Percentiles rank a stretch among this genome's conserved stretches.
These are phyloP conservation scores for Blastocladiella britannica DNA, from an alignment of 192 early-diverging fungal genomes.

Conservation along the genomic window DNA sequence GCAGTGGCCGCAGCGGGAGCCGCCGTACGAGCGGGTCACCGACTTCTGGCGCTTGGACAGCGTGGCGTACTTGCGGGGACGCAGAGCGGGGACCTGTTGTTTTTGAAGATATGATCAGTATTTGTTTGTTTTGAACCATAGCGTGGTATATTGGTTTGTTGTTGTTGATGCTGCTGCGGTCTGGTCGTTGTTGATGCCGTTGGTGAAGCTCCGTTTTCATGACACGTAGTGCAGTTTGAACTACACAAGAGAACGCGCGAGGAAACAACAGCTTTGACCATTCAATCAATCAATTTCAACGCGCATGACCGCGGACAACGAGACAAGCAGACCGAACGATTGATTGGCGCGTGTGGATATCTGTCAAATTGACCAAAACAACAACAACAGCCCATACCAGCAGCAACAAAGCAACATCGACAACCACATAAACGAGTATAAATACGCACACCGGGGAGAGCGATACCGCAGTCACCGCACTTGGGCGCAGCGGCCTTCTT, in stretches of 20 bases:
- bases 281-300: no score
- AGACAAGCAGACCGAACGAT: conserved; percentile 11
- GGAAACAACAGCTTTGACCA: background rate
- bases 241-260: background rate
- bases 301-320: no score
- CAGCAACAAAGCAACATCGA: background rate
- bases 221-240: no score
- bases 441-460: conserved; percentile 61
- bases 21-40: conserved; percentile 92
- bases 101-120: no score
- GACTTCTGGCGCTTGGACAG: conserved; percentile 82
- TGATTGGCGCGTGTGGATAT: background rate
- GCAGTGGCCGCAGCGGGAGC: conserved; percentile 80
- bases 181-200: no score
- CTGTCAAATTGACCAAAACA: conserved; percentile 2
- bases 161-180: no score
- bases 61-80: conserved; percentile 73
- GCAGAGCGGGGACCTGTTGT: conserved; percentile 80
- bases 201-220: no score
- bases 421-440: background rate
- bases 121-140: no score
- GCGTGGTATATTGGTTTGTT: no score
- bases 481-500: conserved; percentile 80
- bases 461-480: conserved; percentile 90
- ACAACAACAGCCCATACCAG: background rate